phyloP scores from a whole-genome alignment of 768 basidiomycete species.

The Tylopilus sp. region DNA sequence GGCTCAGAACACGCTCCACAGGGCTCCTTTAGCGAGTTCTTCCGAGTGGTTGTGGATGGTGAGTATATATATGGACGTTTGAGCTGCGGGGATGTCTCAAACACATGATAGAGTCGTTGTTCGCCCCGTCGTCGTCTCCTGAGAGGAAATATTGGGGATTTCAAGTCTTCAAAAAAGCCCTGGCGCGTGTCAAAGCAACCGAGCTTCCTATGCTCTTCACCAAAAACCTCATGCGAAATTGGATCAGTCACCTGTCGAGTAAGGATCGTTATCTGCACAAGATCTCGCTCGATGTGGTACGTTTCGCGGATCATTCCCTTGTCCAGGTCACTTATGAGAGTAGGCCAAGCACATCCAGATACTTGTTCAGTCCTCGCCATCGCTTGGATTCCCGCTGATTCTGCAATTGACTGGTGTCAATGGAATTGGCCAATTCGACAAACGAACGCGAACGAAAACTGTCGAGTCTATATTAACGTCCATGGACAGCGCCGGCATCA shows the following conservation, averaged over 20 bases:
- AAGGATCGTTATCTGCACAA: constrained; percentile 88
- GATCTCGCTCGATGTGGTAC: constrained; percentile 77
- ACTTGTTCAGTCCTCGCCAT: constrained; percentile 71
- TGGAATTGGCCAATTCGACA: constrained; percentile 88
- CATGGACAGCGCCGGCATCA: constrained; percentile 72
- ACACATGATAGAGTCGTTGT: constrained; percentile 67
- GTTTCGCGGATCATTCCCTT: constrained; percentile 18
- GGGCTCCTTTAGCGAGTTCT: constrained; percentile 87
- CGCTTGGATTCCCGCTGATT: constrained; percentile 80
- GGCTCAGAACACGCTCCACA: constrained; percentile 34
- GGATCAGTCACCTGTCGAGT: constrained; percentile 93
- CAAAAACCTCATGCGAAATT: constrained; percentile 91
- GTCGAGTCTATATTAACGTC: constrained; percentile 78
- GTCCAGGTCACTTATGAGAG: not conserved
- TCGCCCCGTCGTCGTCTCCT: constrained; percentile 76
- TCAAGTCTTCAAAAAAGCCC: constrained; percentile 78
- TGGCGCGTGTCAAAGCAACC: constrained; percentile 59
- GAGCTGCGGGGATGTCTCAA: not conserved
- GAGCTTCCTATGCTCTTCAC: constrained; percentile 88
- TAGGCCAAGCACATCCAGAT: constrained; percentile 75
- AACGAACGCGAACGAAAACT: constrained; percentile 88
- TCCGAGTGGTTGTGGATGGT: constrained; percentile 89
- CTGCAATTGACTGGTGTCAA: constrained; percentile 79
- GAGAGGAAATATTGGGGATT: constrained; percentile 98
- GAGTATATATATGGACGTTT: constrained; percentile 18